phyloP scores from a whole-genome alignment of 2,329 filamentous ascomycete species.

The Aspergillus neoniger region DNA sequence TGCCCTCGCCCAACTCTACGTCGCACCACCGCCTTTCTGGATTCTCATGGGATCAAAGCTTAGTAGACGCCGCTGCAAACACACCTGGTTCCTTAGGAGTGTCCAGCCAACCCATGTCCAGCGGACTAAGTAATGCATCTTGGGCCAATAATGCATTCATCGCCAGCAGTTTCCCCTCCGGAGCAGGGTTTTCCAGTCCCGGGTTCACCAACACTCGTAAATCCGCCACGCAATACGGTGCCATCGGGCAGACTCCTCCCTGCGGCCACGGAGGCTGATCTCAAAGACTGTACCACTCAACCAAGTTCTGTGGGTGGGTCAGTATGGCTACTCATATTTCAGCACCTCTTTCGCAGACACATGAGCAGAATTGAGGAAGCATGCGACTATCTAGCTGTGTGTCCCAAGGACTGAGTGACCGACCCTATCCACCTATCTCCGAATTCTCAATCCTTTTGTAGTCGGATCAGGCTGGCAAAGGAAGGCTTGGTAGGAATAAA shows the following conservation, averaged over 20 bases:
- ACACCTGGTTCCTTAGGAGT: constrained; percentile 24
- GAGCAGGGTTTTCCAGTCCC: constrained; percentile 27
- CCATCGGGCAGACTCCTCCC: constrained; percentile 50
- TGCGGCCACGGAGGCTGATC: constrained; percentile 52
- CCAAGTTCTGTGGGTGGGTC: background rate
- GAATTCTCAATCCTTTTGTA: background rate
- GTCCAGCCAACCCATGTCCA: constrained; percentile 30
- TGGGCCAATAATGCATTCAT: constrained; percentile 43
- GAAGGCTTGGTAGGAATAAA: background rate
- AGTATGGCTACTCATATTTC: background rate
- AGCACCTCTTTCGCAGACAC: background rate
- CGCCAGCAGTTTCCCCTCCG: constrained; percentile 32
- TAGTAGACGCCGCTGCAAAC: constrained; percentile 16
- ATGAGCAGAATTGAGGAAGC: background rate
- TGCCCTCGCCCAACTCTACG: constrained; percentile 20
- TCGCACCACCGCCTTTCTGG: constrained; percentile 20
- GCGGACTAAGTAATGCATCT: constrained; percentile 31
- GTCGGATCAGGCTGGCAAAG: background rate
- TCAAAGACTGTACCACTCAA: background rate
- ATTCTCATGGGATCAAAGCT: constrained; percentile 29
- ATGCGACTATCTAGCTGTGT: background rate
- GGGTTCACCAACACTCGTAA: constrained; percentile 30
- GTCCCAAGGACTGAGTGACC: background rate
- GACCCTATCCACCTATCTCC: background rate
- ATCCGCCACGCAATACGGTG: constrained; percentile 37